phyloP scores from a whole-genome alignment of 768 basidiomycete species.

The Serendipita sp. region DNA sequence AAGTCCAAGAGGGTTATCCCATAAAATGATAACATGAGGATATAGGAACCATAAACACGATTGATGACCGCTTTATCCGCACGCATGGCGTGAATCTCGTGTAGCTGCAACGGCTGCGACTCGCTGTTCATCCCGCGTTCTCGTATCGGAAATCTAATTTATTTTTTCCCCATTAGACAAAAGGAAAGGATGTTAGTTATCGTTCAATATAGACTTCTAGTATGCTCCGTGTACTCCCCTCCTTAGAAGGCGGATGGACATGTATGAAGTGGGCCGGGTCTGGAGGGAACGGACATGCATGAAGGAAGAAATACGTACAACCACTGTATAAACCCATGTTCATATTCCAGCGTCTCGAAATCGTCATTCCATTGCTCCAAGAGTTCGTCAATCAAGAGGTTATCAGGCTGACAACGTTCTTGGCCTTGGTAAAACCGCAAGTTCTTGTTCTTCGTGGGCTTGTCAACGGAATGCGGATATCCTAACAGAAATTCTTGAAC shows the following conservation, averaged over 20 bases:
- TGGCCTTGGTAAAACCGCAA: constrained; percentile 45
- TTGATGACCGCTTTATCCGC: constrained; percentile 29
- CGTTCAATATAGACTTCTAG: no score
- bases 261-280: no score
- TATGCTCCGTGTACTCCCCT: no score
- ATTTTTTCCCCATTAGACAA: neutral
- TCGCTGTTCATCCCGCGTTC: constrained; percentile 58
- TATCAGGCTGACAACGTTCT: constrained; percentile 43
- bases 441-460: constrained; percentile 29
- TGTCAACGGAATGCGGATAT: constrained; percentile 33
- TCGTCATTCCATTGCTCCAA: constrained; percentile 48
- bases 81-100: constrained; percentile 47
- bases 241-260: neutral
- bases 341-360: constrained; percentile 43
- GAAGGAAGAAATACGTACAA: constrained; percentile 30
- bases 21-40: constrained; percentile 66
- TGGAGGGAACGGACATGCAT: no score
- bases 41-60: constrained; percentile 44
- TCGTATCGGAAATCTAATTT: constrained; percentile 48
- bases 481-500: constrained; percentile 39
- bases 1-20: constrained; percentile 48
- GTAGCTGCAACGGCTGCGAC: constrained; percentile 48
- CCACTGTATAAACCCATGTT: constrained; percentile 69
- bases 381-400: constrained; percentile 44
- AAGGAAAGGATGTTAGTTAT: neutral